Conservation (phyloP, 495 filamentous ascomycete species). For the Aspergillus sclerotiicarbonarius region DNA sequence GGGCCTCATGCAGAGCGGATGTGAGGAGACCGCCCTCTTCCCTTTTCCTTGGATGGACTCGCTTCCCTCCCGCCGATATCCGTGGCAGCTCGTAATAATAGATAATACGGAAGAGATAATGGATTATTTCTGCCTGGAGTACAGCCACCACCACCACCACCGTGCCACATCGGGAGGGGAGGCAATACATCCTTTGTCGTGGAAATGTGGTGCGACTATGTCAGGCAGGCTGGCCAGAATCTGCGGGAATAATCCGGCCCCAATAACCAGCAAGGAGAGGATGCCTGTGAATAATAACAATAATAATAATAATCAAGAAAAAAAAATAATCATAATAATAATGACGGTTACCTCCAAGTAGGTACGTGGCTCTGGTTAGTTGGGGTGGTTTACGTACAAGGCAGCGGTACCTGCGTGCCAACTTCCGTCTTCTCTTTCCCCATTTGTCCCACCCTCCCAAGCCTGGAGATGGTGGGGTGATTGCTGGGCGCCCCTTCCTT, state of each 20-base stretch:
- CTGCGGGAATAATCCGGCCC: too few relatives aligned
- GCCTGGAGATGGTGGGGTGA: constrained; percentile 20
- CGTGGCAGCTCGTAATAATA: too few relatives aligned
- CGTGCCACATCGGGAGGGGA: not conserved
- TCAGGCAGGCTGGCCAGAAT: too few relatives aligned
- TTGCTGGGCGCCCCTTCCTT: not conserved
- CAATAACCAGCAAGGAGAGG: not conserved
- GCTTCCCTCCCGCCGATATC: too few relatives aligned
- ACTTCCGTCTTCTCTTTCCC: constrained; percentile 14
- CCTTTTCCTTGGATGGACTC: too few relatives aligned
- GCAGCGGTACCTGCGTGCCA: constrained; percentile 25
- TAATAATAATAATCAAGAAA: too few relatives aligned
- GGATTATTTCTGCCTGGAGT: not conserved
- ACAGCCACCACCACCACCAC: not conserved
- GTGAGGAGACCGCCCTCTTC: not conserved
- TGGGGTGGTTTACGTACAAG: constrained; percentile 9
- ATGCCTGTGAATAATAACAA: too few relatives aligned
- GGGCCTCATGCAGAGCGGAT: not conserved
- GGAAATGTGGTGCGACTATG: not conserved
- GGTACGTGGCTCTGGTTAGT: not conserved
- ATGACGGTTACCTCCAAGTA: not conserved
- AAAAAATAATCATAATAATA: not conserved
- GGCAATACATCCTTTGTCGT: not conserved
- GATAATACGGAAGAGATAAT: not conserved
- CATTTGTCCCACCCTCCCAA: constrained; percentile 18